A percentile compares a stretch with the other conserved stretches of the same genome.
Evolutionary conservation across 2,329 filamentous ascomycete genomes (phyloP).

Genomic region (Trichophyton simii): DNA sequence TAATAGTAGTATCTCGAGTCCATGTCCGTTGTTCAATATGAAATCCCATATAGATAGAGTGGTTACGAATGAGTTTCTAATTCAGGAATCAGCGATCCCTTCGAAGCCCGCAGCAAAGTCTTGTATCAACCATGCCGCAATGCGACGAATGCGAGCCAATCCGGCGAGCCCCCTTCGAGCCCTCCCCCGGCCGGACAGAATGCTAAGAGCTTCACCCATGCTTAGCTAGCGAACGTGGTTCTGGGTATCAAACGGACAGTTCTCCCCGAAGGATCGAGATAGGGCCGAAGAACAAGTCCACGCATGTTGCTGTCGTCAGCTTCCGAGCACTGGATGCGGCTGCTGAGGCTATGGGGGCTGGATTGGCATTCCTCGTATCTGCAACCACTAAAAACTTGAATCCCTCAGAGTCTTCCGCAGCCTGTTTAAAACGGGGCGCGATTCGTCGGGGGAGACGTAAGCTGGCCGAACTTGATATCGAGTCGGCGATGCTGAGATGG

Average conservation of each 20-base stretch:
- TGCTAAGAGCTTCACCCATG: neutral
- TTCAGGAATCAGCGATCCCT: no score
- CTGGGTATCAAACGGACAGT: no score
- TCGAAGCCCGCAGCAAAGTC: neutral
- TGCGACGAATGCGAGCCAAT: constrained; percentile 1
- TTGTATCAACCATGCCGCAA: neutral
- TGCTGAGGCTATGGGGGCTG: neutral
- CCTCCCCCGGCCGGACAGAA: neutral
- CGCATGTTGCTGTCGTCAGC: neutral
- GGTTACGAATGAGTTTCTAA: no score
- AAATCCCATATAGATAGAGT: neutral
- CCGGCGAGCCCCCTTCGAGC: neutral
- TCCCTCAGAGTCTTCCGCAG: neutral
- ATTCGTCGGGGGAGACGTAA: neutral
- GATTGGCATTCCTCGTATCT: neutral
- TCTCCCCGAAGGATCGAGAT: neutral
- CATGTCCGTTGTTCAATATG: neutral
- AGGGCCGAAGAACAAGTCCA: neutral
- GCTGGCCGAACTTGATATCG: neutral
- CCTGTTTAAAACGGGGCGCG: neutral
- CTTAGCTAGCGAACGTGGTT: neutral
- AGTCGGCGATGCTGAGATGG: no score
- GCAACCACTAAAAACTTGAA: neutral
- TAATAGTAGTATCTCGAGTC: neutral
- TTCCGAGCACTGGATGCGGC: neutral